Evolutionary conservation across 371 early-diverging fungal genomes (phyloP).

Genomic region (Phascolomyces articulosus): DNA sequence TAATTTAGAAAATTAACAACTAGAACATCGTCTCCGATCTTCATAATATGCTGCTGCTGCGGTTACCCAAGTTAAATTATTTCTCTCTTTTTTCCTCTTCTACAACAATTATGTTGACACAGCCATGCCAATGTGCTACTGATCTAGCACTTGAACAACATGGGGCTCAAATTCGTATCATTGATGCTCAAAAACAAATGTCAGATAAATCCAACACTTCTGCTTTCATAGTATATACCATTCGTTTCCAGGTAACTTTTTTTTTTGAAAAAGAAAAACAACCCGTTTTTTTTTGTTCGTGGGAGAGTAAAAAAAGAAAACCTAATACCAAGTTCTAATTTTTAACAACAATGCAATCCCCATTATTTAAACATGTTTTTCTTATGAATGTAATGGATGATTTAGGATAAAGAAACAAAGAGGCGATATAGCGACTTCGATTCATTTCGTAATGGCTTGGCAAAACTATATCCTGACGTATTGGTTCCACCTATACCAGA

Average conservation of each 20-base stretch:
- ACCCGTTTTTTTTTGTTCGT: too few species aligned
- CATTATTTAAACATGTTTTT: too few species aligned
- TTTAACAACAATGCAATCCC: too few species aligned
- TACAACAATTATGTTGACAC: slow-evolving; percentile 4
- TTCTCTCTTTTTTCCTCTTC: neutral
- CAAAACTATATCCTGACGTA: slow-evolving; percentile 77
- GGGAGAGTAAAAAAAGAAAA: neutral
- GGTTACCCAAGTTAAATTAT: neutral
- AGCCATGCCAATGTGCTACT: slow-evolving; percentile 6
- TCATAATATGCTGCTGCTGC: neutral
- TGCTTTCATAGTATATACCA: slow-evolving; percentile 24
- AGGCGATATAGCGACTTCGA: slow-evolving; percentile 97
- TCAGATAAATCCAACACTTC: slow-evolving; percentile 8
- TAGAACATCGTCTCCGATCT: neutral
- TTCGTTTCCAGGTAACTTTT: slow-evolving; percentile 20
- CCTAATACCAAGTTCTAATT: neutral
- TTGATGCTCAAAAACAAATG: slow-evolving; percentile 7
- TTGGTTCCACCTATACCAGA: slow-evolving; percentile 96
- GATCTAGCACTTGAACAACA: slow-evolving; percentile 8
- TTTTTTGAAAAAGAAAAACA: too few species aligned
- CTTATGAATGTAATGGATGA: too few species aligned
- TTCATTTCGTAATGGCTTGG: slow-evolving; percentile 75
- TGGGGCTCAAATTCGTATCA: slow-evolving; percentile 4
- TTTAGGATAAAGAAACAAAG: slow-evolving; percentile 59
- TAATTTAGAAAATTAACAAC: too few species aligned